These are phyloP conservation scores for Bruguiera parviflora DNA, from an alignment of 345 rosid species.

Conservation along the genomic window DNA sequence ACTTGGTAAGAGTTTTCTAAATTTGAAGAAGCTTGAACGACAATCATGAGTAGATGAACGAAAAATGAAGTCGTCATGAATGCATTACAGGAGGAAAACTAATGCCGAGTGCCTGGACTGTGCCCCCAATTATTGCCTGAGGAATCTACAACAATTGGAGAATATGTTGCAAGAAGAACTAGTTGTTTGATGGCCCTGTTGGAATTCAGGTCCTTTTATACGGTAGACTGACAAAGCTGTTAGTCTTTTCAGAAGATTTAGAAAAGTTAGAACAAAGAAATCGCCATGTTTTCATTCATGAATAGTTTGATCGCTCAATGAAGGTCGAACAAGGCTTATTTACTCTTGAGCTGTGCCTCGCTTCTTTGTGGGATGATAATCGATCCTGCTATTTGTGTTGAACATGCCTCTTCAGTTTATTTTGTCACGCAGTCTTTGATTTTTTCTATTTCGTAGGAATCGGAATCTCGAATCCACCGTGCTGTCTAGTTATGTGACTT, in stretches of 20 bases:
- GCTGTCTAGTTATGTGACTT: too few relatives aligned
- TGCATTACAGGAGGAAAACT: not conserved
- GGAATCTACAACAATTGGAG: not conserved
- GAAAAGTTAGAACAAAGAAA: not conserved
- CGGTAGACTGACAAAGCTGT: too few relatives aligned
- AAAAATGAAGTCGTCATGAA: not conserved
- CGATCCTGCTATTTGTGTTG: too few relatives aligned
- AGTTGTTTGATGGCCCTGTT: too few relatives aligned
- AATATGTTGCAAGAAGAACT: not conserved
- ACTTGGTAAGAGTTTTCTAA: slow-evolving; percentile 54
- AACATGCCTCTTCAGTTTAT: too few relatives aligned
- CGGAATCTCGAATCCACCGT: too few relatives aligned
- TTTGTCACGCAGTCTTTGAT: too few relatives aligned
- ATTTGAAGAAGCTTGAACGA: slow-evolving; percentile 40
- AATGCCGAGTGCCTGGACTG: not conserved
- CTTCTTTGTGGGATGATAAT: not conserved
- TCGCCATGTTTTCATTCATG: not conserved
- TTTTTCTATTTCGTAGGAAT: too few relatives aligned
- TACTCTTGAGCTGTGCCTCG: not conserved
- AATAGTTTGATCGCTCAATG: not conserved
- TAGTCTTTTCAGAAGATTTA: too few relatives aligned
- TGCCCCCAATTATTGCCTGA: not conserved
- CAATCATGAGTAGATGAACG: slow-evolving; percentile 3
- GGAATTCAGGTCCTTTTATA: too few relatives aligned
- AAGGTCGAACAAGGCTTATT: not conserved